phyloP scores from a whole-genome alignment of 139 green algal species.

The Pleodorina starrii region DNA sequence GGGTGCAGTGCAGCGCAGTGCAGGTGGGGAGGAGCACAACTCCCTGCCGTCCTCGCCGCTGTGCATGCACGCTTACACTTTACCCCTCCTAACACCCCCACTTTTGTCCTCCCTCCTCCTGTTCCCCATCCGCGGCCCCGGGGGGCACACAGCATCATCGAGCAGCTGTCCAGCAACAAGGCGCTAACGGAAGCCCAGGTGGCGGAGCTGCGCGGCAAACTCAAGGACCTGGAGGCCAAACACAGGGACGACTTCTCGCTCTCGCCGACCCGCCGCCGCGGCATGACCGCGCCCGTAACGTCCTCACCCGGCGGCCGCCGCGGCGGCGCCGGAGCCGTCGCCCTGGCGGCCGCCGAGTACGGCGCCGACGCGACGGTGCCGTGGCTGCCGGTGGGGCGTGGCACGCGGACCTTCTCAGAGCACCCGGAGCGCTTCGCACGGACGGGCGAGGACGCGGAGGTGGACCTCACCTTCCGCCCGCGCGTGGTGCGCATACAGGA shows the following conservation, averaged over 20 bases:
- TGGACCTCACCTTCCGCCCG: constrained; percentile 60
- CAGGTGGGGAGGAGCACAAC: no score
- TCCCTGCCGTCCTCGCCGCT: no score
- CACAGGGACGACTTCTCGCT: constrained; percentile 38
- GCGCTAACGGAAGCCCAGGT: constrained; percentile 52
- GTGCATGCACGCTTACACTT: no score
- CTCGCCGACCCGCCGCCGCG: neutral
- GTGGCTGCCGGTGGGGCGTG: constrained; percentile 31
- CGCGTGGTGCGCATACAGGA: neutral
- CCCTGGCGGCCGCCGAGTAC: constrained; percentile 21
- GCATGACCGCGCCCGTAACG: constrained; percentile 23
- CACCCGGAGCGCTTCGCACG: constrained; percentile 54
- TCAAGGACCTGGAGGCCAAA: constrained; percentile 48
- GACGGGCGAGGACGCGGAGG: constrained; percentile 40
- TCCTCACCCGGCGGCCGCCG: neutral
- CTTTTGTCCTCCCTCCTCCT: no score
- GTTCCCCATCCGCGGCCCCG: no score
- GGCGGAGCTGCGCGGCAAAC: constrained; percentile 38
- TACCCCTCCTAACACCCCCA: no score
- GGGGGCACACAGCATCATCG: constrained; percentile 56
- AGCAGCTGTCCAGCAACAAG: constrained; percentile 60
- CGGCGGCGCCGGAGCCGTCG: neutral
- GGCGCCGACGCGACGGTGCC: constrained; percentile 27
- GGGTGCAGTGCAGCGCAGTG: no score
- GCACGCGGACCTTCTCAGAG: neutral